phyloP scores from a whole-genome alignment of 2,329 filamentous ascomycete species.

The Xylaria hypoxylon region DNA sequence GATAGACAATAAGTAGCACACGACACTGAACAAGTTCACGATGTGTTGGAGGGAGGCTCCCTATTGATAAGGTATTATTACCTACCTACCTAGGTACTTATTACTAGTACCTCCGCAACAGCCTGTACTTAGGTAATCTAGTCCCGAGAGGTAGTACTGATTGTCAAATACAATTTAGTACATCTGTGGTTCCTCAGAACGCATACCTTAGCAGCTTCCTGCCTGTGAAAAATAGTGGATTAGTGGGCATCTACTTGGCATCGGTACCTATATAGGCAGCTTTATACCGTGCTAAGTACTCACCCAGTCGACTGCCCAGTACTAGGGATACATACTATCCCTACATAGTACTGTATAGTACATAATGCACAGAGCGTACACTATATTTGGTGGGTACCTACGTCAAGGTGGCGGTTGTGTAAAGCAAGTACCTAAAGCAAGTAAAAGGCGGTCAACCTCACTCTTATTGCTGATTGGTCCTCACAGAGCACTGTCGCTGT shows the following conservation, averaged over 20 bases:
- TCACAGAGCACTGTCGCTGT: not conserved
- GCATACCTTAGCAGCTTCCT: conserved; percentile 2
- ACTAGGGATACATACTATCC: not conserved
- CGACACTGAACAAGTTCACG: conserved; percentile 32
- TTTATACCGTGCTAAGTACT: no score
- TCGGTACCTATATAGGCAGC: not conserved
- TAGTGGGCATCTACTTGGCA: not conserved
- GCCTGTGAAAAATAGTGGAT: conserved; percentile 9
- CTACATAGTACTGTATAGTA: not conserved
- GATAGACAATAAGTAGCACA: conserved; percentile 28
- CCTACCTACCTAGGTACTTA: no score
- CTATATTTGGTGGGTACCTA: not conserved
- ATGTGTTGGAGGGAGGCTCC: conserved; percentile 32
- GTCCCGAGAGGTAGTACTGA: conserved; percentile 26
- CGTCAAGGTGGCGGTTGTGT: not conserved
- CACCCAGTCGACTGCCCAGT: no score
- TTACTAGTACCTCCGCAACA: conserved; percentile 23
- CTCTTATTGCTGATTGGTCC: no score
- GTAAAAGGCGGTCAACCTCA: conserved; percentile 15
- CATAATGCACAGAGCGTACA: not conserved
- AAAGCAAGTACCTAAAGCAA: no score
- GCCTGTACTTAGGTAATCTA: conserved; percentile 23
- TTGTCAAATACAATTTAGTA: conserved; percentile 32
- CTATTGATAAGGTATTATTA: conserved; percentile 36
- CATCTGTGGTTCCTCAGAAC: conserved; percentile 5